A percentile compares a stretch with the other conserved stretches of the same genome.
Evolutionary conservation across 2,329 filamentous ascomycete species (phyloP).

Genomic region (Emergomyces pasteurianus): DNA sequence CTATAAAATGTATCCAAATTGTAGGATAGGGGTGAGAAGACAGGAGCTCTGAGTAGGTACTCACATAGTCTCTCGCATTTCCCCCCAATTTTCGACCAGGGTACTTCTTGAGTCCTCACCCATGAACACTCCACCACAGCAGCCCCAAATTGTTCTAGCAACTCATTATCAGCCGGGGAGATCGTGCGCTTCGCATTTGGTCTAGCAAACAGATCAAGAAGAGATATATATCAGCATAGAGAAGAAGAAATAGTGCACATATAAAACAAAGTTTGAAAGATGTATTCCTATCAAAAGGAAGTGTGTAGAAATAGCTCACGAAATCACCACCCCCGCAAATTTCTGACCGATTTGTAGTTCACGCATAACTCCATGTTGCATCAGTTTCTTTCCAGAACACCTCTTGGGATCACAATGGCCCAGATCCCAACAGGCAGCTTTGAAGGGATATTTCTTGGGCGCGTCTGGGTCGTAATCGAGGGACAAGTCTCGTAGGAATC

Average conservation of each 20-base stretch:
- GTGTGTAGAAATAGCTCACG: conserved; percentile 32
- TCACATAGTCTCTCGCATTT: conserved; percentile 69
- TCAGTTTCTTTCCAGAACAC: conserved; percentile 90
- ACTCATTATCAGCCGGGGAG: conserved; percentile 67
- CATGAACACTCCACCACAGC: conserved; percentile 96
- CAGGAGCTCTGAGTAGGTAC: conserved; percentile 7
- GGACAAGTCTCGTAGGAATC: conserved; percentile 28
- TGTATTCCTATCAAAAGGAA: background rate
- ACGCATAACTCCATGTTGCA: conserved; percentile 86
- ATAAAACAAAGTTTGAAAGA: background rate
- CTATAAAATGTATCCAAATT: background rate
- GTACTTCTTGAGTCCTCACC: conserved; percentile 84
- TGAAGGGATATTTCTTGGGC: conserved; percentile 47
- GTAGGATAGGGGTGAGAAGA: background rate
- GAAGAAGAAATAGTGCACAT: background rate
- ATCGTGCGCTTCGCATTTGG: conserved; percentile 83
- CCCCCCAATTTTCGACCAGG: conserved; percentile 82
- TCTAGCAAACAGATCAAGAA: conserved; percentile 17
- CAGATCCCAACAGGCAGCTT: conserved; percentile 94
- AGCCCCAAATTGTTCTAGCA: conserved; percentile 79
- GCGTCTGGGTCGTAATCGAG: conserved; percentile 29
- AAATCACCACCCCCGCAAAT: conserved; percentile 83
- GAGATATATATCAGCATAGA: background rate
- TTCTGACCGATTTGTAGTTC: conserved; percentile 86
- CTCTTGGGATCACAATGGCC: conserved; percentile 95